These are phyloP conservation scores for Populus tremula DNA, from an alignment of 345 rosid genomes.

Conservation along the genomic window DNA sequence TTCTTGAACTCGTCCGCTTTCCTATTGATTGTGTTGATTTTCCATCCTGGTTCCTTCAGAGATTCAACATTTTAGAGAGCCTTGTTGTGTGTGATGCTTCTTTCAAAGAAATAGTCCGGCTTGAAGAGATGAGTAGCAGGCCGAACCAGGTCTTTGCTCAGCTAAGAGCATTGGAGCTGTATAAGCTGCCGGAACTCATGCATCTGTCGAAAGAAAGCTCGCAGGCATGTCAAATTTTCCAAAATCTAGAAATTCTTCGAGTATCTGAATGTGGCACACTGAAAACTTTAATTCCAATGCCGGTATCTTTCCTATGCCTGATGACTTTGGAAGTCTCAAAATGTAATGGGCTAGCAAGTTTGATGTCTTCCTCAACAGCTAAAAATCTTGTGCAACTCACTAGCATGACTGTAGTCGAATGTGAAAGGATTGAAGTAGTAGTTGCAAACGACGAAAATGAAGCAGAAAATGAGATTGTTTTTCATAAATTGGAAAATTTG, in stretches of 20 bases:
- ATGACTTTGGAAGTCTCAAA: not conserved
- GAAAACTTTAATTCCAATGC: constrained; percentile 3
- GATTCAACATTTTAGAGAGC: not conserved
- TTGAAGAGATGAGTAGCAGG: not conserved
- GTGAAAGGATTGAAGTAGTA: constrained; percentile 10
- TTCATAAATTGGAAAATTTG: constrained; percentile 1
- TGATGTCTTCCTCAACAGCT: not conserved
- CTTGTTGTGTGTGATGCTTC: not conserved
- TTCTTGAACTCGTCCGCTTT: not conserved
- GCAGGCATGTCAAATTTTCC: not conserved
- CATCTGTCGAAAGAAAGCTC: not conserved
- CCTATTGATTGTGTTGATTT: not conserved
- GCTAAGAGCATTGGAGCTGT: not conserved
- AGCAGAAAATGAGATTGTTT: not conserved
- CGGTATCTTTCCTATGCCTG: not conserved
- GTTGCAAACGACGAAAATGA: not conserved
- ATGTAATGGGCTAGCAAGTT: not conserved
- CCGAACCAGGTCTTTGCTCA: not conserved
- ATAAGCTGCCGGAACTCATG: not conserved
- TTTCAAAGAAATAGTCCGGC: not conserved
- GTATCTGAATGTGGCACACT: not conserved
- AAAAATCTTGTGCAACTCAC: not conserved
- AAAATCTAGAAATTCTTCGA: not conserved
- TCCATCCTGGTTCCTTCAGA: constrained; percentile 1
- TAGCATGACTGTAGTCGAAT: not conserved